A percentile compares a stretch with the other conserved stretches of the same genome.
Conservation (phyloP, 225 moss, liverwort and hornwort species). For the Pseudoscleropodium purum region DNA sequence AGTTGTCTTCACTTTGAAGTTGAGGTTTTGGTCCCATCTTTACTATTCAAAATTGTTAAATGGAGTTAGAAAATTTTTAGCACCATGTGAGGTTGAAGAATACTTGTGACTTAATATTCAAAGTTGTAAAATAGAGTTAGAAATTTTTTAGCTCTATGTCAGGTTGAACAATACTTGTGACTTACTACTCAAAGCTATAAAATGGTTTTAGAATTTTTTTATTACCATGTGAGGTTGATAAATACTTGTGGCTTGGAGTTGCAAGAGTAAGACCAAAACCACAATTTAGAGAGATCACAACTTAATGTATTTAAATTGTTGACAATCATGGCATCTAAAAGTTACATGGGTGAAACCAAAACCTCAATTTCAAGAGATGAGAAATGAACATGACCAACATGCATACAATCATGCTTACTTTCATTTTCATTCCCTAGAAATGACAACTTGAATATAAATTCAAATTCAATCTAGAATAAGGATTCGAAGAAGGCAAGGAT, state of each 20-base stretch:
- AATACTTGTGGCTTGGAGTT: background rate
- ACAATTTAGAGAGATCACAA: background rate
- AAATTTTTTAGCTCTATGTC: background rate
- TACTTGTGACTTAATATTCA: background rate
- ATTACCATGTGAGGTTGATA: background rate
- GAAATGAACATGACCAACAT: background rate
- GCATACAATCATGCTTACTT: background rate
- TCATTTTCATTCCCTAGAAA: background rate
- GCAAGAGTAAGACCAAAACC: background rate
- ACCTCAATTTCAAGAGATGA: background rate
- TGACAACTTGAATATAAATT: too few species aligned
- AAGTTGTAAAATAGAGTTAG: too few species aligned
- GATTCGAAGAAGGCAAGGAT: too few species aligned
- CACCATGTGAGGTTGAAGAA: background rate
- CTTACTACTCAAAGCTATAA: too few species aligned
- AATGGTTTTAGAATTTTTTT: too few species aligned
- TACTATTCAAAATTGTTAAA: too few species aligned
- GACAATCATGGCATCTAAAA: too few species aligned
- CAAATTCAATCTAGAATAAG: background rate
- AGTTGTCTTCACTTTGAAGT: background rate
- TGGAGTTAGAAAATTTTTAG: too few species aligned
- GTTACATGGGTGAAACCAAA: accelerated
- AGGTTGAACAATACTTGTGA: background rate
- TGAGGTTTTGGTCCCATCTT: background rate
- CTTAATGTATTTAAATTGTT: background rate